Percentiles rank a stretch among this genome's conserved stretches.
Evolutionary conservation across 2,329 filamentous ascomycete genomes (phyloP).

Genomic region (Cladophialophora psammophila): DNA sequence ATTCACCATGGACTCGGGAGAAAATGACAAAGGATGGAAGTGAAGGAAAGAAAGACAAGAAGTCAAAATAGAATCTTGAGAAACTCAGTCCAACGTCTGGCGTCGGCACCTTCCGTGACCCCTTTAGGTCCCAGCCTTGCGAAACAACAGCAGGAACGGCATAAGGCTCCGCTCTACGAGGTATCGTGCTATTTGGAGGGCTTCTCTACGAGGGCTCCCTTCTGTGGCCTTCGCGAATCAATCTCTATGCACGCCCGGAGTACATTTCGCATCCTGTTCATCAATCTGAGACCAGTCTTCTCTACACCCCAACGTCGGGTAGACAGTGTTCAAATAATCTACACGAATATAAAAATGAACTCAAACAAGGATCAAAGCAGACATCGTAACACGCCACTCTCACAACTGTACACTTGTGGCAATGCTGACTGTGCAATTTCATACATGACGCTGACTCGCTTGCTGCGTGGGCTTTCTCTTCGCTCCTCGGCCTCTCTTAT

Average conservation of each 20-base stretch:
- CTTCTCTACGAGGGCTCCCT: background rate
- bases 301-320: conserved; percentile 11
- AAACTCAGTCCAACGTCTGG: background rate
- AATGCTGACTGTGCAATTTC: conserved; percentile 15
- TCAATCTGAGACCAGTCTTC: background rate
- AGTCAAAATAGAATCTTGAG: background rate
- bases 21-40: background rate
- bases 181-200: background rate
- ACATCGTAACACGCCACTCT: conserved; percentile 15
- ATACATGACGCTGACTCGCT: conserved; percentile 10
- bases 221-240: background rate
- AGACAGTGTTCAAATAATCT: conserved; percentile 25
- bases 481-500: background rate
- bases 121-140: background rate
- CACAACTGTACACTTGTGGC: conserved; percentile 19
- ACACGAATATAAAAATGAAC: conserved; percentile 17
- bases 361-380: conserved; percentile 9
- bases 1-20: background rate
- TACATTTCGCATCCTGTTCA: background rate
- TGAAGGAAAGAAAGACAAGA: background rate
- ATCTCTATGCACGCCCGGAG: background rate
- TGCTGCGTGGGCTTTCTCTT: conserved; percentile 13
- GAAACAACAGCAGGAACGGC: background rate
- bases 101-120: conserved; percentile 1
- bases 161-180: background rate